Evolutionary conservation across 306 rosid genomes (phyloP).

Genomic region (Sicyos baderoa): DNA sequence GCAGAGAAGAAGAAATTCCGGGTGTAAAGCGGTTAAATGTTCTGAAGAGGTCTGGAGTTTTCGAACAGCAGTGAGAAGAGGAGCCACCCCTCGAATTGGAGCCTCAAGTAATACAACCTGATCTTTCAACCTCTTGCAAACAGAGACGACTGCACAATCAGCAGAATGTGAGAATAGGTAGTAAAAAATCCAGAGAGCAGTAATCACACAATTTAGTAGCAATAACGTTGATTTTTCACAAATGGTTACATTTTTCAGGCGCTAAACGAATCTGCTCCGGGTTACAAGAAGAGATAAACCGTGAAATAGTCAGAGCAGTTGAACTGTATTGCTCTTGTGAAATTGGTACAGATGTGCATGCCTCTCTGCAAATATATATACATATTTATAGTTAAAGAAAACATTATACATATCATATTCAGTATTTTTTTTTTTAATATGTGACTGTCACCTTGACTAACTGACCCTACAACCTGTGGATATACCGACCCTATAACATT

Average conservation of each 20-base stretch:
- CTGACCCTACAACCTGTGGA: too few relatives aligned
- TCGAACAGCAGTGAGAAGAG: constrained; percentile 58
- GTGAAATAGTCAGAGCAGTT: constrained; percentile 35
- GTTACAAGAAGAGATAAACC: constrained; percentile 48
- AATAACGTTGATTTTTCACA: constrained; percentile 4
- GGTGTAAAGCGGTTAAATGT: constrained; percentile 69
- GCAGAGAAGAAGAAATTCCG: constrained; percentile 83
- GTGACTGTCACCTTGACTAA: too few relatives aligned
- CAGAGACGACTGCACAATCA: constrained; percentile 52
- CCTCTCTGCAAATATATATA: constrained; percentile 67
- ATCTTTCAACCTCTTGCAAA: constrained; percentile 74
- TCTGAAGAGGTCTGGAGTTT: constrained; percentile 63
- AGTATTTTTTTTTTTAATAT: too few relatives aligned
- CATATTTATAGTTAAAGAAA: not conserved
- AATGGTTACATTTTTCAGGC: constrained; percentile 60
- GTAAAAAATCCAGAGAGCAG: not conserved
- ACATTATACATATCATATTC: too few relatives aligned
- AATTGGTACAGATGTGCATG: constrained; percentile 34
- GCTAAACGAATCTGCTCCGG: constrained; percentile 70
- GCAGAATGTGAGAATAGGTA: constrained; percentile 3
- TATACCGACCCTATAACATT: too few relatives aligned
- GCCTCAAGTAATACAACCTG: constrained; percentile 59
- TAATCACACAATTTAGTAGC: not conserved
- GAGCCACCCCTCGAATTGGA: constrained; percentile 85
- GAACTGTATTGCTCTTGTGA: constrained; percentile 51